Base-by-base conservation (phyloP, 2,329 filamentous ascomycete genomes). In the Colletotrichum tamarilloi region DNA sequence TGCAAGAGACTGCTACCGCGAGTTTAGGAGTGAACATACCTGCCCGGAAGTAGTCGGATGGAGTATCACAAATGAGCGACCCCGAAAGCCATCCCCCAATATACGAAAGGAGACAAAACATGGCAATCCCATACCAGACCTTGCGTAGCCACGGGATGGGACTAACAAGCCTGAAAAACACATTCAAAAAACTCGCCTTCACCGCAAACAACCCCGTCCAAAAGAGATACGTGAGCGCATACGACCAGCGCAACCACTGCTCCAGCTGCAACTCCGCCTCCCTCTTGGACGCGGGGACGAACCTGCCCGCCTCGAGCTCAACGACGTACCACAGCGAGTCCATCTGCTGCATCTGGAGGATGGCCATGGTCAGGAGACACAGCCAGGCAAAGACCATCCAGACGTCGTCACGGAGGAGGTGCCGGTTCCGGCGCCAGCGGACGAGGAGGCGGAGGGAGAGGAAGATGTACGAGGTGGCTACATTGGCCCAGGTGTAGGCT, bases 371-470 rank as follows among this genome's bases (percentile, higher is more conserved):
- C 38, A 80, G 62, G 24, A 80, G 68, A 38, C 76, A 64, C 5
- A 77, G 66, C 67, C 79, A 77, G 32, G 79, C 80, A 12, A 79
- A 70, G 58, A 79, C 76, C 42, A 81, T 78, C 77, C 77, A 81
- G 76, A 76, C 80, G 76, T 82, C 80, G 63, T 81, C 80, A 19
- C 65, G 55, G 35, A 76, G 69, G 12, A 78, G 67, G 32, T 68
- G 68, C 59, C 46, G 56, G 57, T 75, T 76, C 22, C 74, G 67
- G 28, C 63, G 77, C 73, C 79, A 74, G 55, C 80, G 79, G 62
- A 81, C 76, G 28, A 63, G 38, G 24, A 79, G 77, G 59, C 80
- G 79, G 2, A 80, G 67, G 32, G 53, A 57, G 52, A 80, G 76
- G 62, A 81, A 77, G 64, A 78, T 56, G 42, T 76, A 72, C n/a